Evolutionary conservation across 164 flowering plant genomes (phyloP), one percentile per base, ranked within the genome.

Genomic region (Buxus sempervirens): DNA sequence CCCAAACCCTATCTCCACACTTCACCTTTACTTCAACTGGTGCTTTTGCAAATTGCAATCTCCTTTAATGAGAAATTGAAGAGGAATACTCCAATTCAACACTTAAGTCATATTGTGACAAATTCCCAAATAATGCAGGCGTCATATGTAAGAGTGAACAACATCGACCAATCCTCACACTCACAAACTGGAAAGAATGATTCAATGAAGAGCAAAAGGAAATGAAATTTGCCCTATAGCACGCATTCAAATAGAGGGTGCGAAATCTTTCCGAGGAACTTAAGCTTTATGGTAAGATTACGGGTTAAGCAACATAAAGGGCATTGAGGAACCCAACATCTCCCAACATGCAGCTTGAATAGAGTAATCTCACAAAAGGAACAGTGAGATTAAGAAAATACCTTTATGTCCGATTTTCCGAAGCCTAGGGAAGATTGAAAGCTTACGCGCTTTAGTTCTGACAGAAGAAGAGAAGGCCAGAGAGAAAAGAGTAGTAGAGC

Each of bases 321-420:
- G 41, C 45, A 60, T 20, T 19, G 19, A 8, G 0, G 51, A 20
- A 7, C 25, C 51, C 20, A 4, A 14, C 19, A 20, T 21, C 21
- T 5, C 15, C 27, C 9, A 3, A 23, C 21, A 64, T 2, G 1
- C 1, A 64, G 7, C 20, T n/a, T 25, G 0, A 51, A 19, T 23
- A 0, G 0, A 41, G 8, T 15, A 14, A 53, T 62, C 32, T 16
- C 24, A 25, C 2, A 41, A 20, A 20, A 20, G 5, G 19, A 13
- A n/a, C 1, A 26, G 42, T 15, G 24, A 51, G 62, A 62, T 16
- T 22, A 23, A 20, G 61, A 16, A 55, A 28, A 54, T 75, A 86
- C 90, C 84, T 65, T 26, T 72, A 23, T 57, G 76, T 23, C 64
- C 69, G 22, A 72, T 63, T 58, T 69, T 72, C 2, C 58, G 69